phyloP scores from a whole-genome alignment of 2,329 filamentous ascomycete species.

The Monilinia fructicola region DNA sequence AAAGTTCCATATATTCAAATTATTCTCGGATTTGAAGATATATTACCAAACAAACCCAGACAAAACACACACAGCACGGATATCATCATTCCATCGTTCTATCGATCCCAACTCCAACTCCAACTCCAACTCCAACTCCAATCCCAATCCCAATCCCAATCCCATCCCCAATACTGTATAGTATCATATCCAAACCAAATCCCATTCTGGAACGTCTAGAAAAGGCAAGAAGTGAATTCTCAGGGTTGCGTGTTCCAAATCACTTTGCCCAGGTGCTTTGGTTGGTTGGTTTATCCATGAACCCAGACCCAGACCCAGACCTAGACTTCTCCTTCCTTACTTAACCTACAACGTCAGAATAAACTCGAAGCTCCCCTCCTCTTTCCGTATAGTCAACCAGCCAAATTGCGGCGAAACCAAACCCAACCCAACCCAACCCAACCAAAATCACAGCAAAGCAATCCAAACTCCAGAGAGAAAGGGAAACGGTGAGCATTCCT shows the following conservation, averaged over 20 bases:
- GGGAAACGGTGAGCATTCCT: constrained; percentile 23
- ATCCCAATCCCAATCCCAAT: too few species aligned
- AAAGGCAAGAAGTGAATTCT: background rate
- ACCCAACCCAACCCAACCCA: too few species aligned
- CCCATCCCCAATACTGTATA: too few species aligned
- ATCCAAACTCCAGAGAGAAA: background rate
- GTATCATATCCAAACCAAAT: background rate
- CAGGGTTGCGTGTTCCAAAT: background rate
- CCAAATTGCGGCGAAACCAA: constrained; percentile 12
- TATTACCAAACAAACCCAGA: background rate
- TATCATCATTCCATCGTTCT: background rate
- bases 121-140: too few species aligned
- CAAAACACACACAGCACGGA: background rate
- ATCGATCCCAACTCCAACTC: too few species aligned
- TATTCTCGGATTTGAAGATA: background rate
- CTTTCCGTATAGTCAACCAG: constrained; percentile 12
- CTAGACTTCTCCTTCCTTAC: background rate
- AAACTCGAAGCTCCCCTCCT: background rate
- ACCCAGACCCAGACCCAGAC: constrained; percentile 10
- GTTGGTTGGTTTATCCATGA: constrained; percentile 10
- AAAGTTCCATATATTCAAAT: background rate
- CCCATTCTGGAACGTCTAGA: constrained; percentile 17
- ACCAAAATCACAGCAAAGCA: background rate
- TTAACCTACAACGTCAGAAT: constrained; percentile 12
- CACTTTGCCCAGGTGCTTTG: background rate